A percentile compares a stretch with the other conserved stretches of the same genome.
Conservation (phyloP, 2,329 filamentous ascomycete species). For the Endoconidiophora laricicola region DNA sequence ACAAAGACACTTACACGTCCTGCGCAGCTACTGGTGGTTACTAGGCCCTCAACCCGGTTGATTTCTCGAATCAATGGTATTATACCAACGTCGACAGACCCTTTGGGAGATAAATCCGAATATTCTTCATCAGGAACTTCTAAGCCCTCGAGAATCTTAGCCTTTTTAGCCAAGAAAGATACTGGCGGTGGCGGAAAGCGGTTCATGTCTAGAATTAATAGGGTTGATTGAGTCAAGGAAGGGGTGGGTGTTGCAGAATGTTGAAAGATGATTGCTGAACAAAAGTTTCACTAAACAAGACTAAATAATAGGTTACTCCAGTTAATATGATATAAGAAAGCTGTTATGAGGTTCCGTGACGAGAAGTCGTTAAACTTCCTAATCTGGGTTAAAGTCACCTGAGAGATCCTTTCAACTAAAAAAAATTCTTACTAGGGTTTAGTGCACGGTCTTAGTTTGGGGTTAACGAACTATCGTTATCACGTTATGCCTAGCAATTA, state of each 20-base stretch:
- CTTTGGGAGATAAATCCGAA: slow-evolving; percentile 75
- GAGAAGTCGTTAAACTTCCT: no score
- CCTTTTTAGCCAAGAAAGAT: slow-evolving; percentile 46
- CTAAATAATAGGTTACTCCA: no score
- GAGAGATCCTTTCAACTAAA: no score
- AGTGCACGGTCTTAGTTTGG: no score
- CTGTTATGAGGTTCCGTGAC: no score
- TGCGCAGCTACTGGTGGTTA: slow-evolving; percentile 87
- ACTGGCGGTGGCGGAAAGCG: slow-evolving; percentile 19
- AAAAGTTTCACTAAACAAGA: no score
- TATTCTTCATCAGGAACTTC: slow-evolving; percentile 53
- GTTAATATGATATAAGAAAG: no score
- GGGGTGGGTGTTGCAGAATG: not conserved
- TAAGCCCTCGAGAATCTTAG: slow-evolving; percentile 54
- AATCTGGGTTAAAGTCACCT: no score
- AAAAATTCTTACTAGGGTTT: no score
- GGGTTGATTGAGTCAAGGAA: no score
- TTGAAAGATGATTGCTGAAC: not conserved
- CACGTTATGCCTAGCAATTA: no score
- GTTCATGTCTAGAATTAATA: not conserved
- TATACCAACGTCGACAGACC: slow-evolving; percentile 66
- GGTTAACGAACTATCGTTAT: no score
- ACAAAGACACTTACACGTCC: slow-evolving; percentile 77
- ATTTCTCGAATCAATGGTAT: slow-evolving; percentile 61
- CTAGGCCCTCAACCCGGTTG: slow-evolving; percentile 56